phyloP scores from a whole-genome alignment of 768 basidiomycete species.

The Royoungia palumana region DNA sequence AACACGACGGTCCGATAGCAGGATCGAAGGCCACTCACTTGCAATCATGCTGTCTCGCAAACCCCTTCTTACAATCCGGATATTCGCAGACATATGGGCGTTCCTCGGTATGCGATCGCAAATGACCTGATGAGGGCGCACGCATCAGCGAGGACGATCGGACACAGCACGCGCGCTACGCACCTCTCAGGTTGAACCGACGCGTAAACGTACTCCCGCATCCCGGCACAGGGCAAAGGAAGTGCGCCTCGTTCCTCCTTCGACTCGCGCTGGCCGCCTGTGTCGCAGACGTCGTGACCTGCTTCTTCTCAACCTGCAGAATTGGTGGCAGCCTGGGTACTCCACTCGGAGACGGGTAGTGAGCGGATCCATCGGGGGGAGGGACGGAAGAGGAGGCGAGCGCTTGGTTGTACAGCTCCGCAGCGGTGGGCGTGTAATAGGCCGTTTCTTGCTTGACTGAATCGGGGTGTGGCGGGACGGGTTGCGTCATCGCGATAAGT shows the following conservation, averaged over 20 bases:
- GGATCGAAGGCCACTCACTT: slow-evolving; percentile 56
- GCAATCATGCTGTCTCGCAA: slow-evolving; percentile 96
- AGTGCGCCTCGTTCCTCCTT: slow-evolving; percentile 86
- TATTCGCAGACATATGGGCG: slow-evolving; percentile 91
- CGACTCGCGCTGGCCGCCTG: slow-evolving; percentile 89
- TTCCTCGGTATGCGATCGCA: slow-evolving; percentile 94
- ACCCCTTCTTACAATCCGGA: slow-evolving; percentile 92
- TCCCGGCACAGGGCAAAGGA: slow-evolving; percentile 90
- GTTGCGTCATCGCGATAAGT: slow-evolving; percentile 27
- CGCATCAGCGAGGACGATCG: slow-evolving; percentile 9
- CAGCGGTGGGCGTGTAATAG: slow-evolving; percentile 51
- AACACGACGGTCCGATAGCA: neutral
- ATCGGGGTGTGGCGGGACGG: slow-evolving; percentile 16
- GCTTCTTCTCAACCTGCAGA: slow-evolving; percentile 88
- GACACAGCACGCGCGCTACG: slow-evolving; percentile 9
- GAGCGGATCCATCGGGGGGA: slow-evolving; percentile 21
- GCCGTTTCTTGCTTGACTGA: slow-evolving; percentile 41
- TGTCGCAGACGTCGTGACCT: slow-evolving; percentile 92
- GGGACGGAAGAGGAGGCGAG: slow-evolving; percentile 32
- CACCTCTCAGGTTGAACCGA: slow-evolving; percentile 84
- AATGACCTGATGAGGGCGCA: slow-evolving; percentile 56
- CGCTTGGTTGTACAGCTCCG: slow-evolving; percentile 51
- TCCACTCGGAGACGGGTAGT: slow-evolving; percentile 30
- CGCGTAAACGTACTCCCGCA: slow-evolving; percentile 98
- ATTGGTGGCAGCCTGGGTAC: slow-evolving; percentile 73